Base-by-base conservation (phyloP, 345 rosid genomes). In the Ceriops decandra region DNA sequence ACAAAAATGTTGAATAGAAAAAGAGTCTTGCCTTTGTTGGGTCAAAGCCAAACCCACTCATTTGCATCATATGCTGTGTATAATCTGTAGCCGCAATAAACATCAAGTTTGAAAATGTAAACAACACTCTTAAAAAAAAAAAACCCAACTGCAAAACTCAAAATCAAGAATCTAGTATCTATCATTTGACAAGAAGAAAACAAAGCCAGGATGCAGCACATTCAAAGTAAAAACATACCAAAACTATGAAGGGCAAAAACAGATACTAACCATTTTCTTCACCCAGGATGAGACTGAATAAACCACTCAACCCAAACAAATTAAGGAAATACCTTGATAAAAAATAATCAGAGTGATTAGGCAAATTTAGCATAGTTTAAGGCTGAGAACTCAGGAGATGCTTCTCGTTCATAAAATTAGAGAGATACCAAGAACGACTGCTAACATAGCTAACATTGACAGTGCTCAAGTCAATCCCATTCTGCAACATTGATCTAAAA, bases 401-500 rank as follows among this genome's bases (percentile, higher is more conserved):
- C 16, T 47, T 69, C 66, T 57, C 17, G 28, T 16, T 53, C 24
- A 52, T 11, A 62, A 60, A 33, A 26, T 7, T 32, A 47, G 63
- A 63, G 5, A 73, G 72, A 59, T 91, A 91, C 99, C 99, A 95
- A 52, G 98, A 95, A 15, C 98, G 97, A 74, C 98, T 90, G 72
- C 99, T 95, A 62, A 95, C 99, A 42, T 95, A 95, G 85, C 99
- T 95, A 64, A 95, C 98, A 76, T 95, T 98, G 6, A 95, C 98
- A 15, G 97, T 92, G 80, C 99, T 95, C 81, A 95, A 82, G 82
- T 95, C 98, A 72, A 95, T 95, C 67, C 98, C 99, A 79, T 95
- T 92, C 81, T 95, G 99, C 81, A 95, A 80, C 99, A 95, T 95
- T 68, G 98, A 82, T 66, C 99, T 86, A 80, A 95, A 95, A 83